These are phyloP conservation scores for Platanthera guangdongensis DNA, from an alignment of 106 monocot species.

Conservation along the genomic window DNA sequence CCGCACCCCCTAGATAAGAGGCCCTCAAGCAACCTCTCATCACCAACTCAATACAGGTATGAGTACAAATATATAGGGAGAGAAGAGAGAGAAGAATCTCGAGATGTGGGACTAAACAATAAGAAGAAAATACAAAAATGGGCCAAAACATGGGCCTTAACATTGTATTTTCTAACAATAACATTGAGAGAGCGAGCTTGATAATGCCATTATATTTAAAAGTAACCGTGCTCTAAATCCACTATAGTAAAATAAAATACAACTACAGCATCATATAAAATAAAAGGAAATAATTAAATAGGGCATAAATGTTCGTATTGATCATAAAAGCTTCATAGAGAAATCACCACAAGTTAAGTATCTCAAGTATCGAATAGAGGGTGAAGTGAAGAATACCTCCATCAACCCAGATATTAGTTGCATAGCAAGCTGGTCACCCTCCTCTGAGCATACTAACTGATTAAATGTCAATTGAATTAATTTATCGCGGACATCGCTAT, in stretches of 20 bases:
- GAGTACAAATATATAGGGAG: too few species aligned
- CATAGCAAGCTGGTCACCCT: constrained; percentile 84
- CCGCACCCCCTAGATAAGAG: too few species aligned
- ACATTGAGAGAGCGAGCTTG: too few species aligned
- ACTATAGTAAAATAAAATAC: background rate
- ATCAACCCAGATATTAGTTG: constrained; percentile 81
- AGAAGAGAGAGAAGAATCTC: too few species aligned
- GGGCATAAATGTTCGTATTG: background rate
- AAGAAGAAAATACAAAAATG: too few species aligned
- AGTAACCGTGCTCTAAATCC: too few species aligned
- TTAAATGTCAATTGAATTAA: constrained; percentile 74
- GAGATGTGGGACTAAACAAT: too few species aligned
- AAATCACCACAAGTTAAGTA: background rate
- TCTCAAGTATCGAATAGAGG: background rate
- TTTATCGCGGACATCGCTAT: constrained; percentile 42
- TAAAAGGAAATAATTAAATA: background rate
- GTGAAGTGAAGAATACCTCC: constrained; percentile 53
- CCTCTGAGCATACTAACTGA: constrained; percentile 89
- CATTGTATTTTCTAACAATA: too few species aligned
- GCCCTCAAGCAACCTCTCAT: too few species aligned
- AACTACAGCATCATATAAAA: background rate
- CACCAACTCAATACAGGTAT: too few species aligned
- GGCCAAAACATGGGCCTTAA: too few species aligned
- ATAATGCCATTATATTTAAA: too few species aligned
- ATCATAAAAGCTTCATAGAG: background rate